Base-by-base conservation (phyloP, 345 rosid species). In the Combretum micranthum region DNA sequence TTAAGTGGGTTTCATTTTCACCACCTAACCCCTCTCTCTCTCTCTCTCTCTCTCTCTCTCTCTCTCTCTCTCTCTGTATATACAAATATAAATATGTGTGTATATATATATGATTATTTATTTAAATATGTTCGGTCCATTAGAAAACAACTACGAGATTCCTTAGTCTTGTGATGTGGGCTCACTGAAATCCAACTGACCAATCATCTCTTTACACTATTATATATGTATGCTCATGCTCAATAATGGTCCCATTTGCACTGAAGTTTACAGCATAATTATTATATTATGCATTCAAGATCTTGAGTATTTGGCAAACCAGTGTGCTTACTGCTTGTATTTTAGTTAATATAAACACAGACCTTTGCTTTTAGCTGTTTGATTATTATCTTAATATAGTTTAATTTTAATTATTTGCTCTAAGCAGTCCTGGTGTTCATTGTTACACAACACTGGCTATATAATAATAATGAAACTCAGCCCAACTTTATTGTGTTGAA, bases 1-100 rank as follows among this genome's bases (percentile, higher is more conserved):
- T 60, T 13, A 73, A 76, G 95, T 77, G 92, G 88, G 80, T 74
- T 72, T 90, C 88, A 69, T 66, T 90, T 87, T 85, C 97, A 77
- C 83, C 82, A 84, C 93, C 97, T 77, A 90, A 84, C 83, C 70
- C 80, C 69, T 49, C 60, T 49, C 52, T 49, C 20, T 32, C 39
- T 32, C 39, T 32, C 39, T 32, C 39, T 32, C 39, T 32, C 32
- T 32, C 39, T 32, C 10, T 32, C 39, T 32, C 32, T 25, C 32
- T 25, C 32, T 25, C 32, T 25, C 32, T 25, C 2, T 25, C 2
- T 25, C 2, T 25, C 2, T 25, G 5, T 25, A 25, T 25, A 25
- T 25, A 25, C 5, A 25, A 2, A 7, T 32, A 32, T 32, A 32
- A 5, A 32, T 3, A 32, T 4, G 10, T 5, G 9, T 5, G 5